Conservation (phyloP, 768 basidiomycete genomes). For the Lactifluus pinguis region DNA sequence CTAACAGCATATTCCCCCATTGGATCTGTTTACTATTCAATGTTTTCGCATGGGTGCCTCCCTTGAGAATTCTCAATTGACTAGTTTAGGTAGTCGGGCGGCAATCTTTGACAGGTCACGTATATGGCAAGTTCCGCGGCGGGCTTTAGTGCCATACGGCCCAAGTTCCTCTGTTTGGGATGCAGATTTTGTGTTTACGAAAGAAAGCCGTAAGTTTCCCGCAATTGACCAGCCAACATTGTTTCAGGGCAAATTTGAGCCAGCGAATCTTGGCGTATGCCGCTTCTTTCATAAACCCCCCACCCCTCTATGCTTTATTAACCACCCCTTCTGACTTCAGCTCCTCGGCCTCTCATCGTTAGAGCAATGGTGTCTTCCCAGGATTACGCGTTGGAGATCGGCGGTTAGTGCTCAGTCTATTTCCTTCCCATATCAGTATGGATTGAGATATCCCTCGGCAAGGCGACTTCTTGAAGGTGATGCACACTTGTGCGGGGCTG, state of each 20-base stretch:
- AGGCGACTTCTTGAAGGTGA: conserved; percentile 1
- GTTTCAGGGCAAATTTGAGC: too few species aligned
- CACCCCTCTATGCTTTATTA: not conserved
- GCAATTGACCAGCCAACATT: not conserved
- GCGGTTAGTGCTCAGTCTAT: not conserved
- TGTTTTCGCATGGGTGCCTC: too few species aligned
- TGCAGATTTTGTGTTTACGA: too few species aligned
- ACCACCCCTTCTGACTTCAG: too few species aligned
- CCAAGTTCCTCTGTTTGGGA: too few species aligned
- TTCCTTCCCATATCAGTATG: not conserved
- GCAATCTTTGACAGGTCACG: too few species aligned
- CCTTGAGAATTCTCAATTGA: too few species aligned
- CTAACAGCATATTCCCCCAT: too few species aligned
- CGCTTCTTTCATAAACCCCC: not conserved
- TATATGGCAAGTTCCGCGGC: too few species aligned
- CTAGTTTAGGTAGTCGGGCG: too few species aligned
- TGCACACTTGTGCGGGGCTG: conserved; percentile 11
- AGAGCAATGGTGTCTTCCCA: not conserved
- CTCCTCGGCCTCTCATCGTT: not conserved
- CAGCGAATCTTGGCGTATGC: not conserved
- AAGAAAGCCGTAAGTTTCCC: not conserved
- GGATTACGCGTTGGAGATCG: not conserved
- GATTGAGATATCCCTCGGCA: not conserved
- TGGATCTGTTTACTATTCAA: too few species aligned
- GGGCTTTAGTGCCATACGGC: too few species aligned